Base-by-base conservation (phyloP, 192 early-diverging fungal species). In the Linnemannia schmuckeri region DNA sequence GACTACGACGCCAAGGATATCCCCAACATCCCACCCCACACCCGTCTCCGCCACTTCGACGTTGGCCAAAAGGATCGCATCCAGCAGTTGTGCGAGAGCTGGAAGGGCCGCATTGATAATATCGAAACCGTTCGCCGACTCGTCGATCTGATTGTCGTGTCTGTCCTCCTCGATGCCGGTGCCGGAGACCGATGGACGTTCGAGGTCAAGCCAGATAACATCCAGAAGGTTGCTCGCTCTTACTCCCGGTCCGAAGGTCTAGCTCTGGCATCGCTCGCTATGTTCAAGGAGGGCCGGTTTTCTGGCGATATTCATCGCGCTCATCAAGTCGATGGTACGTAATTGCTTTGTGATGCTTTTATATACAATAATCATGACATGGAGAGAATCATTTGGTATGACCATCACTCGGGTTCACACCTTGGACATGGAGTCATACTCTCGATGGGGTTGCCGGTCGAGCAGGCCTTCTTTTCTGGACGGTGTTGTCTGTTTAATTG, bases 91-190 rank as follows among this genome's bases (percentile, higher is more conserved):
- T 44, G 88, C 12, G 81, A 90, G 38, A 52, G 72, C 20, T 92
- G 92, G 91, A 76, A 88, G 37, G 89, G 88, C 63, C 54, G 85
- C 6, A 86, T 88, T 55, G 57, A 77, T 35, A 77, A 41, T 3
- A 70, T 94, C 7, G 93, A 93, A 83, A 92, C 91, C 20, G 90
- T 93, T 24, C 91, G 96, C 12, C 90, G 97, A 17, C 70, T 96
- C 0, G 84, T 98, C 10, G 98, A 99, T 86, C 88, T 99, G 72
- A 94, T 96, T 75, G 93, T 98, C 30, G 95, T 97, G 0, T 96
- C 96, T 3, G 98, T 99, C 7, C 91, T 99, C 13, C 89, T 99
- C 4, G 98, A 99, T 81, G 98, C 98, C 5, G 98, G 98, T 0
- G 98, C 98, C 0, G 98, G 98, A 6, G 92, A 92, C 78, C 52